A percentile compares a stretch with the other conserved stretches of the same genome.
Conservation (phyloP, 108 stramenopile species). For the Stephanodiscus triporus region DNA sequence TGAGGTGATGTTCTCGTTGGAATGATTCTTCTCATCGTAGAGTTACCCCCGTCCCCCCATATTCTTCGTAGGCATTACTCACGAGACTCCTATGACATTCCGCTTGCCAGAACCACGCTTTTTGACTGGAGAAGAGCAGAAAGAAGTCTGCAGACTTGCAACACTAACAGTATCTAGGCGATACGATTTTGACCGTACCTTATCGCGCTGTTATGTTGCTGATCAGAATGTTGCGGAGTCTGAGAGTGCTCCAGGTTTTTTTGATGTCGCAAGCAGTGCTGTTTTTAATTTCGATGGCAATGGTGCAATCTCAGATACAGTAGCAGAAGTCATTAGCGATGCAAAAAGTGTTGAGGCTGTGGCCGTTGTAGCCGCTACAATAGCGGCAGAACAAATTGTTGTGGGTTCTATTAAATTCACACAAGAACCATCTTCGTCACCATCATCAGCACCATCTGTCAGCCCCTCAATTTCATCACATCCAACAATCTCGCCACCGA, state of each 20-base stretch:
- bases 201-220: constrained; percentile 33
- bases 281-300: constrained; percentile 31
- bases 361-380: constrained; percentile 12
- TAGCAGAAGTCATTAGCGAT: not conserved
- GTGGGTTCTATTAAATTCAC: constrained; percentile 6
- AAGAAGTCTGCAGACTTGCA: constrained; percentile 35
- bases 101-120: constrained; percentile 19
- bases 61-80: not conserved
- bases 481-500: not conserved
- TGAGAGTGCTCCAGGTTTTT: constrained; percentile 10
- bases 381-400: constrained; percentile 21
- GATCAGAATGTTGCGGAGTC: constrained; percentile 19
- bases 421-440: constrained; percentile 34
- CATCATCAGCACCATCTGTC: constrained; percentile 2
- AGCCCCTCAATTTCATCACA: not conserved
- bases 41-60: no score
- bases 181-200: constrained; percentile 1
- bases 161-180: constrained; percentile 8
- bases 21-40: no score
- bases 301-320: not conserved
- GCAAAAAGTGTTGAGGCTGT: constrained; percentile 9
- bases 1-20: no score
- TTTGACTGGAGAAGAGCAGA: constrained; percentile 45
- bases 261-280: constrained; percentile 16
- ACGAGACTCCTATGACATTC: constrained; percentile 3